A percentile compares a stretch with the other conserved stretches of the same genome.
These are phyloP conservation scores for Radiomyces spectabilis DNA, from an alignment of 192 early-diverging fungal species.

Conservation along the genomic window DNA sequence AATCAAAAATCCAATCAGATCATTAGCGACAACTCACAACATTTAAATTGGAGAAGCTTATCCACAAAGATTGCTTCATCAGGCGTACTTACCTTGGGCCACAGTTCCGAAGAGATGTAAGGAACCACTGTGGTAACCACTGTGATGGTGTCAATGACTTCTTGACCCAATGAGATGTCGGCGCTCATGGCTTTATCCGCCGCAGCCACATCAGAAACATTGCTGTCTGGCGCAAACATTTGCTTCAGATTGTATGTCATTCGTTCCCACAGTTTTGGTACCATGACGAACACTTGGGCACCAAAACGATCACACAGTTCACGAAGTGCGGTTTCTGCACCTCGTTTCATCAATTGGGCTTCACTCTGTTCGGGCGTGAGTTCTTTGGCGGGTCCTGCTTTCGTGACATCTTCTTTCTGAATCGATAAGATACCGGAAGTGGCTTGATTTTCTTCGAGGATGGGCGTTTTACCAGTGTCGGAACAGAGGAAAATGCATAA, in stretches of 20 bases:
- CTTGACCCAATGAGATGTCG: conserved; percentile 43
- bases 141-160: conserved; percentile 70
- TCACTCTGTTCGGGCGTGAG: conserved; percentile 30
- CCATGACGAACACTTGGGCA: conserved; percentile 48
- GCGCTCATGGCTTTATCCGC: conserved; percentile 14
- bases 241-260: conserved; percentile 35
- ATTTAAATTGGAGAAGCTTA: no score
- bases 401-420: conserved; percentile 35
- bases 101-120: conserved; percentile 44
- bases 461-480: conserved; percentile 67
- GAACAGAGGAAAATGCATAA: conserved; percentile 77
- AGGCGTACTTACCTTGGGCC: conserved; percentile 8
- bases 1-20: no score
- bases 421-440: conserved; percentile 43
- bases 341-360: conserved; percentile 55
- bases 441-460: conserved; percentile 40
- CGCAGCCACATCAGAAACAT: conserved; percentile 14
- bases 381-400: conserved; percentile 25
- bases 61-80: no score
- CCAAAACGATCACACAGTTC: conserved; percentile 64
- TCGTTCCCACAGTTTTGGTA: conserved; percentile 69
- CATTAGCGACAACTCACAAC: no score
- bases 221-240: conserved; percentile 26
- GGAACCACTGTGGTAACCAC: conserved; percentile 62
- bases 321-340: conserved; percentile 53